Conservation (phyloP, 1,284 basidiomycete species). For the Ganoderma sp. region DNA sequence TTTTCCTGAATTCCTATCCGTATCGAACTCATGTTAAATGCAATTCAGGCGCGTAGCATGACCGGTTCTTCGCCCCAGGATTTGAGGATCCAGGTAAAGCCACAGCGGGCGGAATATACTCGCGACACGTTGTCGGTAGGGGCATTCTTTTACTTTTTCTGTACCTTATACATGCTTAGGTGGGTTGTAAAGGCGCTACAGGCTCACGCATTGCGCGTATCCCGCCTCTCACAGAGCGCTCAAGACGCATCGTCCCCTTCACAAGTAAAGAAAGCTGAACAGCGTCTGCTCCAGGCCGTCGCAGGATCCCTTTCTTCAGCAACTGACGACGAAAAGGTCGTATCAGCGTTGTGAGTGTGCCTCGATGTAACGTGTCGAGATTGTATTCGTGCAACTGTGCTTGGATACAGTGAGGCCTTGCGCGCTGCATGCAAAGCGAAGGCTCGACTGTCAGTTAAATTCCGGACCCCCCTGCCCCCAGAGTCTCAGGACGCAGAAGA, state of each 20-base stretch:
- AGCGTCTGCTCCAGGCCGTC: conserved; percentile 21
- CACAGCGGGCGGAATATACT: conserved; percentile 21
- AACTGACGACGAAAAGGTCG: conserved; percentile 16
- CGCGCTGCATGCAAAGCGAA: conserved; percentile 9
- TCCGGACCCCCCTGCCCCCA: conserved; percentile 22
- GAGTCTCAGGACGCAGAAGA: neutral
- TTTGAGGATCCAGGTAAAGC: neutral
- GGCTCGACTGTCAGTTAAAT: conserved; percentile 17
- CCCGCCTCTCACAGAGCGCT: conserved; percentile 9
- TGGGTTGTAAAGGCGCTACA: conserved; percentile 24
- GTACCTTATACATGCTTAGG: neutral
- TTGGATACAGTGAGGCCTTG: conserved; percentile 16
- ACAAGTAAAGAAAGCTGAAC: conserved; percentile 10
- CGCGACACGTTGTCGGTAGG: conserved; percentile 28
- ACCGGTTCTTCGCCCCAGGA: neutral
- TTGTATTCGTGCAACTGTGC: neutral
- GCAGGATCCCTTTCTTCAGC: conserved; percentile 9
- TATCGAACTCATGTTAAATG: neutral
- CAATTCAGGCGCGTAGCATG: neutral
- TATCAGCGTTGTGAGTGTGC: conserved; percentile 13
- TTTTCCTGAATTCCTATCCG: neutral
- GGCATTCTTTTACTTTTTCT: neutral
- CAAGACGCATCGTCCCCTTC: neutral
- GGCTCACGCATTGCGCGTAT: conserved; percentile 25
- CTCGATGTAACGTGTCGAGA: too few species aligned